phyloP scores from a whole-genome alignment of 2,329 filamentous ascomycete species.

The Emergomyces pasteurianus region DNA sequence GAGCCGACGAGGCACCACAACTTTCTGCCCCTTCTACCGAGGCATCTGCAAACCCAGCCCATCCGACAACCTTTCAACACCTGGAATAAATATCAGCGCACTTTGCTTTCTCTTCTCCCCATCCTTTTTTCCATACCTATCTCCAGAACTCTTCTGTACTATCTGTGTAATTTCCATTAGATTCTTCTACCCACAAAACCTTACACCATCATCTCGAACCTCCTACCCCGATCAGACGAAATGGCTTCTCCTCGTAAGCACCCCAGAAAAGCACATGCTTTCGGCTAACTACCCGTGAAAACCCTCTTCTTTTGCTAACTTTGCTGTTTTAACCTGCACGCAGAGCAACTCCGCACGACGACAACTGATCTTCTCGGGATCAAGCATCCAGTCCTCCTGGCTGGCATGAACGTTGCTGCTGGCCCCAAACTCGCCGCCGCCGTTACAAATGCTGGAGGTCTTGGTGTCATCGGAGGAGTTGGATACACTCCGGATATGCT shows the following conservation, averaged over 20 bases:
- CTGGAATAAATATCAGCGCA: not conserved
- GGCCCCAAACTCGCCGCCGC: slow-evolving; percentile 93
- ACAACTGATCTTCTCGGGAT: slow-evolving; percentile 96
- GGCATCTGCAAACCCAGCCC: not conserved
- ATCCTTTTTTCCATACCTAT: not conserved
- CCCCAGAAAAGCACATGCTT: slow-evolving; percentile 1
- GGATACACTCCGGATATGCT: slow-evolving; percentile 96
- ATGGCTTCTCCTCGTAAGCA: slow-evolving; percentile 75
- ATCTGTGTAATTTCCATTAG: not conserved
- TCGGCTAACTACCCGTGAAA: slow-evolving; percentile 15
- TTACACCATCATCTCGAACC: not conserved
- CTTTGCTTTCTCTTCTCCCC: not conserved
- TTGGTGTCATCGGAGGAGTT: slow-evolving; percentile 88
- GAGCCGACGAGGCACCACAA: not conserved
- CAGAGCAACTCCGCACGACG: slow-evolving; percentile 81
- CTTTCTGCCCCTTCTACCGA: not conserved
- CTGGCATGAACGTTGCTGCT: slow-evolving; percentile 98
- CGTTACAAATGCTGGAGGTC: slow-evolving; percentile 89
- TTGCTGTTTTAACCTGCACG: not conserved
- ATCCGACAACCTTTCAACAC: not conserved
- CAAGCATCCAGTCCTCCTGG: slow-evolving; percentile 89
- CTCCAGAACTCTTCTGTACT: not conserved
- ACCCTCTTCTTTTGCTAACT: slow-evolving; percentile 9
- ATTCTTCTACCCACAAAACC: not conserved
- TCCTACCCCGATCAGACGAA: slow-evolving; percentile 5